Evolutionary conservation across 148 eudicot species (phyloP).

Genomic region (Vaccinium macrocarpon): DNA sequence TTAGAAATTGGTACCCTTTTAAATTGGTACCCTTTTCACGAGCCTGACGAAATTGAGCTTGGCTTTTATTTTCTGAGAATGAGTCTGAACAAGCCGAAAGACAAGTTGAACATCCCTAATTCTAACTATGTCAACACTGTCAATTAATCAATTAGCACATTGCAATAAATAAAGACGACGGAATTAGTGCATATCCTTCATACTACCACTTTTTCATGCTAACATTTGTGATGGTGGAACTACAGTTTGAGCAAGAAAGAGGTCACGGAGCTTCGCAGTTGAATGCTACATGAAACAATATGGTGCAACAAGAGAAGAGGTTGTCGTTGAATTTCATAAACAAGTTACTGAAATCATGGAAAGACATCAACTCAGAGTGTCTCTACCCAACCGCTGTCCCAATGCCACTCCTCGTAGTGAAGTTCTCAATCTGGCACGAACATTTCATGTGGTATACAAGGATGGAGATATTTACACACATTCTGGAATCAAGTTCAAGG

Average conservation of each 20-base stretch:
- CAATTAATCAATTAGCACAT: too few species aligned
- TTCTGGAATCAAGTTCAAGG: constrained; percentile 10
- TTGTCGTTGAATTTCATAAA: constrained; percentile 14
- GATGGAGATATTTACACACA: constrained; percentile 46
- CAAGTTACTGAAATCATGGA: constrained; percentile 40
- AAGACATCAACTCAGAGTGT: constrained; percentile 35
- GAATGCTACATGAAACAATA: constrained; percentile 40
- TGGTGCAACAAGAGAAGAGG: constrained; percentile 26
- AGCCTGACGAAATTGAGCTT: too few species aligned
- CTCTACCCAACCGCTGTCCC: constrained; percentile 29
- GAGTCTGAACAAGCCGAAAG: too few species aligned
- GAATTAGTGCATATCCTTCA: too few species aligned
- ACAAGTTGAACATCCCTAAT: too few species aligned
- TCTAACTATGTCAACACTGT: too few species aligned
- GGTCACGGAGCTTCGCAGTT: constrained; percentile 36
- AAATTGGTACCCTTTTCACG: too few species aligned
- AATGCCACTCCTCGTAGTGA: constrained; percentile 30
- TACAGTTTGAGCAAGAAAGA: constrained; percentile 33
- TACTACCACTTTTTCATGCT: too few species aligned
- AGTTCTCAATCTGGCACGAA: constrained; percentile 31
- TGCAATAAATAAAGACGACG: too few species aligned
- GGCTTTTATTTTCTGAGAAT: too few species aligned
- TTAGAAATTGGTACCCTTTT: too few species aligned
- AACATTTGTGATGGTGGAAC: neutral
- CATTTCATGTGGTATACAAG: constrained; percentile 36